Conservation (phyloP, 2,329 filamentous ascomycete species). For the Fusarium incarnatum region DNA sequence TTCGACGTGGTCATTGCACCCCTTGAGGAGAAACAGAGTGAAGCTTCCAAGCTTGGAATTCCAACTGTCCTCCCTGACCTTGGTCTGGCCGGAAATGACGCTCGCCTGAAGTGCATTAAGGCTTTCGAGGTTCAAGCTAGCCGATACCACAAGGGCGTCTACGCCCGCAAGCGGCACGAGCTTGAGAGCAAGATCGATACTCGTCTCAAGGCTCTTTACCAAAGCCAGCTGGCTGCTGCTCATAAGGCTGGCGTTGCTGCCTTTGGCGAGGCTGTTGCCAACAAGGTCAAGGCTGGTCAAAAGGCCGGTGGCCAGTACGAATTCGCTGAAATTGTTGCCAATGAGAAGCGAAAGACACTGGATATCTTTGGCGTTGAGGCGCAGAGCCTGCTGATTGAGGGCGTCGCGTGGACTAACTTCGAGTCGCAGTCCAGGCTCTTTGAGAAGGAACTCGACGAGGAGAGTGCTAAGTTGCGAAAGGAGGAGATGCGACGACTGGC, state of each 20-base stretch:
- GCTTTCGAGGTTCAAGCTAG: conserved; percentile 93
- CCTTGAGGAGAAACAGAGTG: conserved; percentile 86
- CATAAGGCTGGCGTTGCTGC: conserved; percentile 87
- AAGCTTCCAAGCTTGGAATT: conserved; percentile 78
- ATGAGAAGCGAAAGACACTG: conserved; percentile 82
- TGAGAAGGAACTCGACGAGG: conserved; percentile 90
- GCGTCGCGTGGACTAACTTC: conserved; percentile 89
- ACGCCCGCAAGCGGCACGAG: conserved; percentile 84
- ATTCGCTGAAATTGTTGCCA: conserved; percentile 91
- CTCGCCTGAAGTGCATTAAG: conserved; percentile 78
- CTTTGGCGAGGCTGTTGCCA: conserved; percentile 89
- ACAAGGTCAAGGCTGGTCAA: conserved; percentile 89
- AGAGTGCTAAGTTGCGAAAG: conserved; percentile 84
- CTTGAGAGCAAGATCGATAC: conserved; percentile 87
- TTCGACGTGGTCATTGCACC: conserved; percentile 88
- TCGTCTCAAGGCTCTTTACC: conserved; percentile 88
- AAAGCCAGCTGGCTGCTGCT: conserved; percentile 86
- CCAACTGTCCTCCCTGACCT: conserved; percentile 79
- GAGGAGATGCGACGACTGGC: conserved; percentile 97
- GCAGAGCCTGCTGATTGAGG: conserved; percentile 78
- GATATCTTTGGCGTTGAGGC: conserved; percentile 82
- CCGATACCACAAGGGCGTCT: conserved; percentile 96
- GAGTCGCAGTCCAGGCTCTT: conserved; percentile 82
- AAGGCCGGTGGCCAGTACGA: conserved; percentile 93
- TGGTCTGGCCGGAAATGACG: conserved; percentile 76